Conservation (phyloP, 2,329 filamentous ascomycete genomes). For the Fusarium equiseti region DNA sequence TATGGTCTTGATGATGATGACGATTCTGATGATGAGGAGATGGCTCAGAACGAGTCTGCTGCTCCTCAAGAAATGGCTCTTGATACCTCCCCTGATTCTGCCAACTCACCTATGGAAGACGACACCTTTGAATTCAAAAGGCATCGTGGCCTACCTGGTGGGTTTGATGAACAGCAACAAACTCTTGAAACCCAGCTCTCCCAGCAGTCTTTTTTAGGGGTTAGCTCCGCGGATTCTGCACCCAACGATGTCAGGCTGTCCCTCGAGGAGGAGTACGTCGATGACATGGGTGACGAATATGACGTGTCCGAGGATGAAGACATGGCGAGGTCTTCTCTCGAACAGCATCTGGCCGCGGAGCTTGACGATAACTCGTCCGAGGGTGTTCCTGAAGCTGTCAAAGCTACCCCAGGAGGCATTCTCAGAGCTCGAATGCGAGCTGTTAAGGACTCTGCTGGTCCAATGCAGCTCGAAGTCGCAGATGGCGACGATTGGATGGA, state of each 20-base stretch:
- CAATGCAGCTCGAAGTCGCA: slow-evolving; percentile 70
- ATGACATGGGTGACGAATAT: slow-evolving; percentile 79
- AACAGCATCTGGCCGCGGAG: slow-evolving; percentile 82
- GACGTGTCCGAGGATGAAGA: slow-evolving; percentile 77
- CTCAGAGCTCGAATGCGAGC: slow-evolving; percentile 74
- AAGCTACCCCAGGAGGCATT: slow-evolving; percentile 68
- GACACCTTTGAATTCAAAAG: slow-evolving; percentile 70
- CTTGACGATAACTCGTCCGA: slow-evolving; percentile 70
- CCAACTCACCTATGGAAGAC: slow-evolving; percentile 58
- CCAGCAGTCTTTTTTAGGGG: slow-evolving; percentile 91
- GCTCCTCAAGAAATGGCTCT: slow-evolving; percentile 42
- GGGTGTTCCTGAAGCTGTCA: slow-evolving; percentile 61
- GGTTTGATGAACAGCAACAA: slow-evolving; percentile 76
- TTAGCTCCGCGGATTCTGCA: slow-evolving; percentile 86
- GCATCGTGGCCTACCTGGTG: slow-evolving; percentile 75
- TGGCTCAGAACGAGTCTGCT: slow-evolving; percentile 13
- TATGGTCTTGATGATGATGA: slow-evolving; percentile 88
- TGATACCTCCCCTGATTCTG: slow-evolving; percentile 42
- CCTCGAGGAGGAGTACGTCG: slow-evolving; percentile 68
- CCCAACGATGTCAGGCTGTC: slow-evolving; percentile 70
- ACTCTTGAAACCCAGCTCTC: slow-evolving; percentile 68
- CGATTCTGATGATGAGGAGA: slow-evolving; percentile 70
- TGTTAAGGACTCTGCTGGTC: slow-evolving; percentile 69
- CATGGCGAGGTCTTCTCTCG: slow-evolving; percentile 82
- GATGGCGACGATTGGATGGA: slow-evolving; percentile 91